Evolutionary conservation across 1,284 basidiomycete species (phyloP), one percentile per base, ranked within the genome.

Genomic region (Boletus albobrunnescens): DNA sequence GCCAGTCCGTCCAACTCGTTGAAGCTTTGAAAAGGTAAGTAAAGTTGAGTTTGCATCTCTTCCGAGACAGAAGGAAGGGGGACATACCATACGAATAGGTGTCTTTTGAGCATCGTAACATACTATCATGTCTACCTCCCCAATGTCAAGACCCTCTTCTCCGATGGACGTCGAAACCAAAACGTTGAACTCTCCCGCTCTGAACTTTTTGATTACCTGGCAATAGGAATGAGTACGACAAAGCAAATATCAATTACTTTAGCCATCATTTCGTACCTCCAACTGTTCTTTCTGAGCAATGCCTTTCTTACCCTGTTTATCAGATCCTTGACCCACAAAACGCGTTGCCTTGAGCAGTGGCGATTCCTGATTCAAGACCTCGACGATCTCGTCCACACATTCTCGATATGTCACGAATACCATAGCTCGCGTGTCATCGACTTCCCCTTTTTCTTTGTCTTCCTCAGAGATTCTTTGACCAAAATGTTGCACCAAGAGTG

Each of bases 111-210:
- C 87, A 59, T 99, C 96, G 67, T 99, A 99, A 61, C 94, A 96
- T 35, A 97, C 76, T 46, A 97, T 96, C 62, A 95, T 76, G 65
- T 99, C 96, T n/a, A 99, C 87, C 61, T 97, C 94, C 38, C 96
- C 96, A 49, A 99, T 99, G 65, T 99, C 96, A n/a, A 99, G 75
- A 52, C 96, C 96, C 68, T 99, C 96, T 70, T 99, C 96, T 24
- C 96, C 96, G 49, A 99, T 94, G 3, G 90, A 96, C 0, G 96
- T 99, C 1, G 95, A 89, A 2, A 99, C 95, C 5, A 99, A 74
- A 26, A 98, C 85, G 58, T 99, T 98, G 68, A 81, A 92, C 48
- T 84, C 84, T 26, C 92, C 93, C 3, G 72, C 71, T 67, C 94
- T 94, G 75, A 99, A 99, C 50, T 84, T 81, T 47, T 81, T 71